These are phyloP conservation scores for Fusarium sp. DNA, from an alignment of 2,329 filamentous ascomycete species.

Conservation along the genomic window DNA sequence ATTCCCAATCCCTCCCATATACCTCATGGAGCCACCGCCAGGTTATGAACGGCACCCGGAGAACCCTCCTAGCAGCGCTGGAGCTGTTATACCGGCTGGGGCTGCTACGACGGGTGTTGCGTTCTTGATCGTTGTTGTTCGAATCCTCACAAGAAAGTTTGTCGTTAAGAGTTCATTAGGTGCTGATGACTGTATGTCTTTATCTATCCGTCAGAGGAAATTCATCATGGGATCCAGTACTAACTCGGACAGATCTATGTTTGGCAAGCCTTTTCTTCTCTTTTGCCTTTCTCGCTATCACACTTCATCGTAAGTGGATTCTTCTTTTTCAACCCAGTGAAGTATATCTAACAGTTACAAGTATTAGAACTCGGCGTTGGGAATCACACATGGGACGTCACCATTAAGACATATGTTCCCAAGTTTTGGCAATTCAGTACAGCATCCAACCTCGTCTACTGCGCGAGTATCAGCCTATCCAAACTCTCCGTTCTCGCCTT, in stretches of 20 bases:
- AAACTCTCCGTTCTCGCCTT: constrained; percentile 61
- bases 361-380: constrained; percentile 46
- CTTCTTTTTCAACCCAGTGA: accelerated
- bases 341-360: constrained; percentile 11
- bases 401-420: constrained; percentile 37
- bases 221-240: not conserved
- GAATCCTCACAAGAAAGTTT: constrained; percentile 48
- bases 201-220: not conserved
- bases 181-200: constrained; percentile 47
- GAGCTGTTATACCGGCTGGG: constrained; percentile 40
- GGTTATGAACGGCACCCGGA: constrained; percentile 42
- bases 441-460: constrained; percentile 58
- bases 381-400: constrained; percentile 49
- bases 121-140: constrained; percentile 39
- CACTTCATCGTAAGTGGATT: constrained; percentile 41
- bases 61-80: constrained; percentile 42
- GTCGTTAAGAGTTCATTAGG: constrained; percentile 47
- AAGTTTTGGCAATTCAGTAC: constrained; percentile 49
- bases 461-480: constrained; percentile 54
- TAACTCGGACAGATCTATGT: constrained; percentile 42
- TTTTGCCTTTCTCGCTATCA: constrained; percentile 41
- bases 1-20: constrained; percentile 68
- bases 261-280: constrained; percentile 44
- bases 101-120: constrained; percentile 44
- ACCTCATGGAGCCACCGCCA: constrained; percentile 45